phyloP scores from a whole-genome alignment of 2,329 filamentous ascomycete species.

The Didymella pomorum region DNA sequence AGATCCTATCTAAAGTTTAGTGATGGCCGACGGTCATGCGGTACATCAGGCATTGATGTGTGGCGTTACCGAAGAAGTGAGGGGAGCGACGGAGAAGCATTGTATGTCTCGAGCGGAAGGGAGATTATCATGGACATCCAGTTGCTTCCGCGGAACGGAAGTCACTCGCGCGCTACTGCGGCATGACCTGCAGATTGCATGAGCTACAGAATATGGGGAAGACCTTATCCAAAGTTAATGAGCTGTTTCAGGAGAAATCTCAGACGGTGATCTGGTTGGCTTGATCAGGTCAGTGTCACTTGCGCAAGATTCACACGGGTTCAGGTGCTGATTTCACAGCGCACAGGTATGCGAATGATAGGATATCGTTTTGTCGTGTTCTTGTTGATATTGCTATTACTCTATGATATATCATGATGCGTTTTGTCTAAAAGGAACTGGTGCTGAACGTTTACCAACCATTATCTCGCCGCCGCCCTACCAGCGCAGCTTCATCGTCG shows the following conservation, averaged over 20 bases:
- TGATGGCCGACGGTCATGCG: background rate
- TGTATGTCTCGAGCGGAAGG: background rate
- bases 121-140: background rate
- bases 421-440: background rate
- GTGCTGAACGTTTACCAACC: conserved; percentile 5
- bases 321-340: background rate
- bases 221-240: background rate
- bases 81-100: too few relatives aligned
- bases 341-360: background rate
- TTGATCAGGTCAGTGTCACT: background rate
- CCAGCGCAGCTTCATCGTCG: conserved; percentile 37
- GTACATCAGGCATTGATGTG: background rate
- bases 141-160: background rate
- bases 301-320: background rate
- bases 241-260: background rate
- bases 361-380: background rate
- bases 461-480: conserved; percentile 21
- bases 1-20: background rate
- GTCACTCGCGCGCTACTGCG: background rate
- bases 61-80: background rate
- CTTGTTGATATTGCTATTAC: background rate
- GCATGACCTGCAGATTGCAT: background rate
- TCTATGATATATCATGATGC: background rate
- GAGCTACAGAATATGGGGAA: background rate
- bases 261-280: background rate